phyloP scores from a whole-genome alignment of 225 moss, liverwort and hornwort species.

The Bryoerythrophyllum caledonicum region DNA sequence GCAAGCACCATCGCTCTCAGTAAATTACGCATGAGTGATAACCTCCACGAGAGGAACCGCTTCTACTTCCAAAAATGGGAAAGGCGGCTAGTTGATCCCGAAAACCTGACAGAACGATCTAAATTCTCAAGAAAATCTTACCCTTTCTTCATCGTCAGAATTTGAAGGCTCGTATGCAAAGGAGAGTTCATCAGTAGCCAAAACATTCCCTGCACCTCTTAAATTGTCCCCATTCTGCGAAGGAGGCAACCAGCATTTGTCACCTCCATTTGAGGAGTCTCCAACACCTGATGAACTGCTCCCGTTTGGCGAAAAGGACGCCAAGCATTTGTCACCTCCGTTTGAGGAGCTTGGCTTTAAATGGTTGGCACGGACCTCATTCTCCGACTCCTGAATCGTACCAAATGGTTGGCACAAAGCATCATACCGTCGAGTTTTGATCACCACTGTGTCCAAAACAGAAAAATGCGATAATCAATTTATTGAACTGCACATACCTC shows the following conservation, averaged over 20 bases:
- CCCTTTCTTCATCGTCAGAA: conserved; percentile 75
- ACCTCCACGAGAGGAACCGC: conserved; percentile 1
- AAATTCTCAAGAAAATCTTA: conserved; percentile 34
- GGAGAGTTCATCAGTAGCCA: conserved; percentile 52
- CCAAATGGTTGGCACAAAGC: conserved; percentile 21
- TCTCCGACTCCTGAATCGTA: conserved; percentile 36
- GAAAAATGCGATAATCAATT: neutral
- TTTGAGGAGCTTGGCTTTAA: conserved; percentile 53
- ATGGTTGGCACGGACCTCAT: conserved; percentile 46
- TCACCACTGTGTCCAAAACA: neutral
- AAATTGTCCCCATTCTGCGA: conserved; percentile 41
- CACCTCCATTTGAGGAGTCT: conserved; percentile 51
- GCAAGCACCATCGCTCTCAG: conserved; percentile 17
- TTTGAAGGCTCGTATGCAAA: conserved; percentile 72
- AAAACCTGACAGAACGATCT: neutral
- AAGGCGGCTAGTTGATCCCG: neutral
- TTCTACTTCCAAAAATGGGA: neutral
- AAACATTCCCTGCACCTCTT: conserved; percentile 46
- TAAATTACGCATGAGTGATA: neutral
- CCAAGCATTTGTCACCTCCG: conserved; percentile 70
- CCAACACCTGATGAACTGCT: conserved; percentile 34
- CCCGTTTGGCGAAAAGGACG: conserved; percentile 44
- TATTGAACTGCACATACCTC: conserved; percentile 45
- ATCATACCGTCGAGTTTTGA: neutral
- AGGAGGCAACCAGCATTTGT: conserved; percentile 66